Evolutionary conservation across 2,329 filamentous ascomycete genomes (phyloP), one percentile per base, ranked within the genome.

Genomic region (Paraphaeosphaeria sporulosa): DNA sequence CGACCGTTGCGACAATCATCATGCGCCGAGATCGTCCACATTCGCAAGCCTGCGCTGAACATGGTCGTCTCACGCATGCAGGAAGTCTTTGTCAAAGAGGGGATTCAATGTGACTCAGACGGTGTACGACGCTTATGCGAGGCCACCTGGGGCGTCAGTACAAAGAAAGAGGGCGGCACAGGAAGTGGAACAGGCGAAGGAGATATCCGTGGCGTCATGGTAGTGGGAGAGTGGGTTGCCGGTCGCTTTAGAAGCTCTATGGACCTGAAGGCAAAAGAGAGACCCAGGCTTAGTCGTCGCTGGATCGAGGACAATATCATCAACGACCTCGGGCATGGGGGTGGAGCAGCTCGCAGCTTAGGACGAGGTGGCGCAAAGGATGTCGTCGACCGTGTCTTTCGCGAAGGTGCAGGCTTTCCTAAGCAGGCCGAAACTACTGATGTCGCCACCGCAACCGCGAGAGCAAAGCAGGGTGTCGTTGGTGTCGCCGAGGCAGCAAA

Each of bases 1-100:
- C 87, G 93, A 30, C 93, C 92, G 0, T 83, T 99, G 8, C 88
- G 95, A n/a, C 91, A 94, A 63, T 82, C 81, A 64, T 94, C 93
- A 0, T 88, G 95, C 52, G 95, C 94, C 0, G 95, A 99, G 76
- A 89, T 98, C 42, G 89, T 99, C 23, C 93, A 96, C 72, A 90
- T 97, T 36, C 92, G 94, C 50, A 95, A 95, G 69, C 93, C 95
- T 1, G 89, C 91, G 0, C 80, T 98, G 10, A 94, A 96, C 63
- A 90, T 93, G 52, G 92, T 98, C 2, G 89, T 96, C 4, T 84
- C 85, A 8, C 88, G 95, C 15, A 84, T 98, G 71, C 94, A 94
- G 74, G 81, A 83, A 1, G 90, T 99, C 0, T 97, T 99, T 66
- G 88, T 92, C 60, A 94, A 90, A 67, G 95, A 99, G 79, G 91